These are phyloP conservation scores for Sanghuangporus baumii DNA, from an alignment of 1,284 basidiomycete species.

Conservation along the genomic window DNA sequence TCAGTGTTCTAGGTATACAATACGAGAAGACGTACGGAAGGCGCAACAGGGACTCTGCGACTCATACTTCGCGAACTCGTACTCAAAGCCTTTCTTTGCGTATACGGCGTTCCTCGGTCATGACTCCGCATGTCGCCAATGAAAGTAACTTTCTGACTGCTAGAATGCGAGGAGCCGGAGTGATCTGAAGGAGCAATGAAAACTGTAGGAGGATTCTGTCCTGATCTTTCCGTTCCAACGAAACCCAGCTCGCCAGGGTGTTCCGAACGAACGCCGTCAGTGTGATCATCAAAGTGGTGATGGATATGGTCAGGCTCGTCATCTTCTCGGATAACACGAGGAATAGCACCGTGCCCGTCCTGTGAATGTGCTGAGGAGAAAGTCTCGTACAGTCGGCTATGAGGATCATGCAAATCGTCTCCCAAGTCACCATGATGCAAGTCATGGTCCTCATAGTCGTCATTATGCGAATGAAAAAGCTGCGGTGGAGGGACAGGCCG, in stretches of 20 bases:
- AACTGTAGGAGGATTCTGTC: not conserved
- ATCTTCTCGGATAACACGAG: conserved; percentile 2
- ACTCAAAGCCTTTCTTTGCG: not conserved
- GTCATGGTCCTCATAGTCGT: not conserved
- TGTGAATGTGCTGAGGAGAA: conserved; percentile 6
- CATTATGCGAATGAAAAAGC: not conserved
- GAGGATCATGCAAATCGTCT: conserved; percentile 13
- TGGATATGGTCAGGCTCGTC: not conserved
- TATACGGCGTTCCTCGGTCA: not conserved
- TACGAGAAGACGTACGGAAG: not conserved
- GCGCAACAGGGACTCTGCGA: not conserved
- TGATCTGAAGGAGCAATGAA: conserved; percentile 3
- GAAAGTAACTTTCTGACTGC: conserved; percentile 9
- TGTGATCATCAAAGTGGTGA: not conserved
- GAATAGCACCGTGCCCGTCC: not conserved
- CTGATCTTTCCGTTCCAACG: conserved; percentile 2
- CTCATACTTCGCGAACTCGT: not conserved
- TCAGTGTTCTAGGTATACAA: not conserved
- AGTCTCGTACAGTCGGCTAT: conserved; percentile 14
- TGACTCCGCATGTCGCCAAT: not conserved
- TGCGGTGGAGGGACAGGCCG: conserved; percentile 9
- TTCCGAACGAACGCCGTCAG: not conserved
- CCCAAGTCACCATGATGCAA: not conserved
- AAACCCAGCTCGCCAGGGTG: conserved; percentile 8
- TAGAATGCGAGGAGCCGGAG: conserved; percentile 7